phyloP scores from a whole-genome alignment of 306 rosid species.

The Alnus glutinosa region DNA sequence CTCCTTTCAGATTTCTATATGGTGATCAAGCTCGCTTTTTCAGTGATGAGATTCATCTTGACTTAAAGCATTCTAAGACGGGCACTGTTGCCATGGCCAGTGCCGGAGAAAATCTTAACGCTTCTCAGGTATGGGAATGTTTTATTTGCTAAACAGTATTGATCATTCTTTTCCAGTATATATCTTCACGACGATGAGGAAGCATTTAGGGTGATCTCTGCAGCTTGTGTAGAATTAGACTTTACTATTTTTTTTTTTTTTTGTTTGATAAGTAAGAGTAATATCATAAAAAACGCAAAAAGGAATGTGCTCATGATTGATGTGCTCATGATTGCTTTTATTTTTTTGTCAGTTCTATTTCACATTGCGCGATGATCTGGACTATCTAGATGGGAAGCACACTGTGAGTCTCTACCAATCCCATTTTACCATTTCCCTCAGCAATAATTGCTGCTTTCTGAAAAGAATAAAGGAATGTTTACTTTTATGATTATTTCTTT shows the following conservation, averaged over 20 bases:
- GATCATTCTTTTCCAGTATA: neutral
- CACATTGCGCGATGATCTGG: slow-evolving; percentile 86
- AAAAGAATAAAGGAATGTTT: neutral
- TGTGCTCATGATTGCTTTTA: slow-evolving; percentile 22
- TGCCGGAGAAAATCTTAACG: slow-evolving; percentile 95
- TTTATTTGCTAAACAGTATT: neutral
- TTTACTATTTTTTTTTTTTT: too few relatives aligned
- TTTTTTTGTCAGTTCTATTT: slow-evolving; percentile 70
- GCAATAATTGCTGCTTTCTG: neutral
- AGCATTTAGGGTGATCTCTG: neutral
- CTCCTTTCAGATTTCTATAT: slow-evolving; percentile 65
- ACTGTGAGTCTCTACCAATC: slow-evolving; percentile 59
- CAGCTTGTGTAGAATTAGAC: slow-evolving; percentile 2
- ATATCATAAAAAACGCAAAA: too few relatives aligned
- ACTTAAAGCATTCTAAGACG: slow-evolving; percentile 88
- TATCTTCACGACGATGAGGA: neutral
- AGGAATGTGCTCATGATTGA: too few relatives aligned
- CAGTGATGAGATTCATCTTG: slow-evolving; percentile 74
- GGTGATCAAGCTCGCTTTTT: slow-evolving; percentile 98
- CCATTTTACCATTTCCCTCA: neutral
- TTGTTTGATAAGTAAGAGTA: too few relatives aligned
- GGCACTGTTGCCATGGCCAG: slow-evolving; percentile 96
- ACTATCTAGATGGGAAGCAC: slow-evolving; percentile 92
- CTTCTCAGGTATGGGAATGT: slow-evolving; percentile 73
- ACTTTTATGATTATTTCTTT: neutral